phyloP scores from a whole-genome alignment of 306 rosid genomes.

The Castanea mollissima region DNA sequence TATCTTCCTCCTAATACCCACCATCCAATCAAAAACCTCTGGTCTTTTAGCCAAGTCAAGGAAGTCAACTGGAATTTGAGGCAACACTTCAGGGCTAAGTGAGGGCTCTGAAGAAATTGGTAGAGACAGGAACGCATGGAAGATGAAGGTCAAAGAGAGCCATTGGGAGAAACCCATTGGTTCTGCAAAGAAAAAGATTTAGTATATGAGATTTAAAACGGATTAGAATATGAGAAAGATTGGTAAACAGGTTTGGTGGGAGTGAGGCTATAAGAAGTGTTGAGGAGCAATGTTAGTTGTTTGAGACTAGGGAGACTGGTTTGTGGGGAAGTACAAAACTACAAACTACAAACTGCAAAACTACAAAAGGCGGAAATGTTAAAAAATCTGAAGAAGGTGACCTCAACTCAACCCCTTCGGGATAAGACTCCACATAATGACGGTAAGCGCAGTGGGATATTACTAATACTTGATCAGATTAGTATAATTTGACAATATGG shows the following conservation, averaged over 20 bases:
- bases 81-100: slow-evolving; percentile 23
- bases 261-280: not conserved
- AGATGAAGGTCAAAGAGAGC: slow-evolving; percentile 9
- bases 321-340: not conserved
- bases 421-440: too few relatives aligned
- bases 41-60: slow-evolving; percentile 44
- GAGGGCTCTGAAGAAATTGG: slow-evolving; percentile 35
- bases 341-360: too few relatives aligned
- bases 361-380: not conserved
- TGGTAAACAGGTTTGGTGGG: not conserved
- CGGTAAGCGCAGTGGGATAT: too few relatives aligned
- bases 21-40: slow-evolving; percentile 64
- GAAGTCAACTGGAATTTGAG: slow-evolving; percentile 37
- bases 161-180: slow-evolving; percentile 21
- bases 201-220: not conserved
- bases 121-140: slow-evolving; percentile 1
- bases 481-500: too few relatives aligned
- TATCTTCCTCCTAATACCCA: slow-evolving; percentile 59
- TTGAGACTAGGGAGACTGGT: not conserved
- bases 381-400: not conserved
- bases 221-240: not conserved
- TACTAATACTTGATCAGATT: too few relatives aligned
- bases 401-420: not conserved
- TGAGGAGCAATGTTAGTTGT: not conserved
- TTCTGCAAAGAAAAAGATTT: not conserved